Evolutionary conservation across 345 rosid genomes (phyloP).

Genomic region (Eucalyptus pauciflora): DNA sequence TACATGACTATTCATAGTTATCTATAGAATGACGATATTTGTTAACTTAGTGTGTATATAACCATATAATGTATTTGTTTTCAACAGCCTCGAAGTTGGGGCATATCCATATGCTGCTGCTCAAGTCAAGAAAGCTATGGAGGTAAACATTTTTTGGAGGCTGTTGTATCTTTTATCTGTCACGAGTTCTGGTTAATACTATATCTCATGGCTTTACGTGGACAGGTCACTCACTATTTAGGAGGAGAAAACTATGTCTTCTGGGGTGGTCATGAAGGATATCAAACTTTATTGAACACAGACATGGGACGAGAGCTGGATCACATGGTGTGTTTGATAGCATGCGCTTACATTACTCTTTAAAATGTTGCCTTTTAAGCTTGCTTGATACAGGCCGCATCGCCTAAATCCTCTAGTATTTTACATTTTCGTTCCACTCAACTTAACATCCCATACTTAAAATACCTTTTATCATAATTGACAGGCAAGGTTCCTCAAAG

Average conservation of each 20-base stretch:
- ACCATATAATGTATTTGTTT: neutral
- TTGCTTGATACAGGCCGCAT: neutral
- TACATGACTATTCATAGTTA: neutral
- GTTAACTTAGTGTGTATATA: too few species aligned
- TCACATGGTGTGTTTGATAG: constrained; percentile 36
- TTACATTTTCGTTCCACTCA: neutral
- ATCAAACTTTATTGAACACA: constrained; percentile 86
- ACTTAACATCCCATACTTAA: neutral
- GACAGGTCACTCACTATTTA: constrained; percentile 74
- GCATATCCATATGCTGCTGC: constrained; percentile 92
- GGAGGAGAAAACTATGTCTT: constrained; percentile 98
- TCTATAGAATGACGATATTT: too few species aligned
- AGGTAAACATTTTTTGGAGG: constrained; percentile 25
- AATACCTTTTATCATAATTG: neutral
- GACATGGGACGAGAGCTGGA: constrained; percentile 92
- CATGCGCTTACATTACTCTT: neutral
- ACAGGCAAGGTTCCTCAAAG: constrained; percentile 78
- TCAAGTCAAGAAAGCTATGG: constrained; percentile 92
- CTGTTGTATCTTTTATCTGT: neutral
- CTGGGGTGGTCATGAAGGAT: constrained; percentile 99
- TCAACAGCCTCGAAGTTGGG: constrained; percentile 56
- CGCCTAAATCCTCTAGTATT: neutral
- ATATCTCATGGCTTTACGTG: neutral
- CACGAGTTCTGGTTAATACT: neutral
- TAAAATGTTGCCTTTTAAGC: neutral